Base-by-base conservation (phyloP, 495 filamentous ascomycete genomes). In the Aspergillus egyptiacus region DNA sequence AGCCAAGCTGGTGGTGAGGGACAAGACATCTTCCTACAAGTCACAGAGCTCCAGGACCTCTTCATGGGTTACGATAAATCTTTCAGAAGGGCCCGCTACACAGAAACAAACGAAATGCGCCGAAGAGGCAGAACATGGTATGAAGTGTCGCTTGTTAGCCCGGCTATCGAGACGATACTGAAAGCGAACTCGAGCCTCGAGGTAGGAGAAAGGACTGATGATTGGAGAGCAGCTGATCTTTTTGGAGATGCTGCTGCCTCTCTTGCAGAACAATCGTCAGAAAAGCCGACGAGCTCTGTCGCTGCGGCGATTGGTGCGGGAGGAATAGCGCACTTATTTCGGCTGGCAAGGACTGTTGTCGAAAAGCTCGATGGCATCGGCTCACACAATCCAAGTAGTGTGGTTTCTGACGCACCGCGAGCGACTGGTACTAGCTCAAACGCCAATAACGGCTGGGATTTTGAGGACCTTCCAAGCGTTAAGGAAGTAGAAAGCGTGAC, bases 1-100 rank as follows among this genome's bases (percentile, higher is more conserved):
- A 32, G 6, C 11, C 24, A 30, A 35, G 25, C 14, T 28, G 13
- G 1, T 11, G 11, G 20, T 13, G 18, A 25, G 2, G 15, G 32
- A 3, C 40, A 59, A 0, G 56, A 67, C 31, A 54, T 75, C 11
- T 55, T 58, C 23, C 54, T 77, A 3, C 63, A 66, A 33, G 50
- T 75, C 14, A 66, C 43, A 6, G 73, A 79, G 49, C 51, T 66
- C 6, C 72, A 73, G 36, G 64, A 74, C 5, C 58, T 77, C 1
- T 6, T 59, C 0, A 32, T 58, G 8, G 56, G 55, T 22, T 6
- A 9, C 6, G 9, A 25, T 3, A 23, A 58, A 23, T 20, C 52
- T n/a, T n/a, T n/a, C n/a, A n/a, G n/a, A n/a, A 51, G 58, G 20
- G 68, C 68, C 3, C 56, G 54, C 6, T 58, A 61, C 17, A 43